Evolutionary conservation across 2,329 filamentous ascomycete species (phyloP), one percentile per base, ranked within the genome.

Genomic region (Alternaria viburni): DNA sequence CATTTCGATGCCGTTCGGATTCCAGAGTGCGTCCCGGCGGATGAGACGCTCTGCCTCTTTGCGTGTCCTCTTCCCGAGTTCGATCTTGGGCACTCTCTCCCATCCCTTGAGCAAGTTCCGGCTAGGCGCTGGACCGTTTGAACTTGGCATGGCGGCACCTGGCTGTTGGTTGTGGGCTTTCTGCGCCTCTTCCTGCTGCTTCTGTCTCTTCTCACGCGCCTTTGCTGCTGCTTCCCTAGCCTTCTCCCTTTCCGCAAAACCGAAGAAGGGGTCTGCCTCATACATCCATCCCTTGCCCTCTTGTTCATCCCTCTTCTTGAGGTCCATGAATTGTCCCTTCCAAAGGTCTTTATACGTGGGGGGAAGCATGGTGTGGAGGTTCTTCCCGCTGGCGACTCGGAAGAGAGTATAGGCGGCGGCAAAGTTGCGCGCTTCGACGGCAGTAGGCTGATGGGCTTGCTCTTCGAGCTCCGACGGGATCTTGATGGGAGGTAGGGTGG

Each of bases 321-420:
- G 83, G 5, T 89, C 87, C 66, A 91, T 88, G 70, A 99, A 97
- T 61, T 94, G 90, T 6, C 88, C 88, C 77, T 96, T 97, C 96
- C 96, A 99, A 45, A 97, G 83, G 68, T 92, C 88, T 75, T 90
- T 91, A 81, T 97, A 96, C 62, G 91, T 92, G 0, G 96, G 96
- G 23, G 96, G 96, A 68, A 99, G 86, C 83, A 94, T 95, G 84
- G 93, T 96, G 77, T 97, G 93, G 73, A 97, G 88, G 77, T 98
- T 98, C 81, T 94, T 93, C 90, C 96, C 97, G 76, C 91, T 97
- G 80, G 92, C 95, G 4, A 98, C 92, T 54, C 96, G 88, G 77
- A 96, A 98, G 9, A 99, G 86, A 3, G 90, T 92, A 81, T 96
- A 98, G 0, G 94, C 93, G 5, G 96, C 96, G 9, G 94, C 93